Evolutionary conservation across 345 rosid genomes (phyloP), one percentile per base, ranked within the genome.

Genomic region (Dovyalis caffra): DNA sequence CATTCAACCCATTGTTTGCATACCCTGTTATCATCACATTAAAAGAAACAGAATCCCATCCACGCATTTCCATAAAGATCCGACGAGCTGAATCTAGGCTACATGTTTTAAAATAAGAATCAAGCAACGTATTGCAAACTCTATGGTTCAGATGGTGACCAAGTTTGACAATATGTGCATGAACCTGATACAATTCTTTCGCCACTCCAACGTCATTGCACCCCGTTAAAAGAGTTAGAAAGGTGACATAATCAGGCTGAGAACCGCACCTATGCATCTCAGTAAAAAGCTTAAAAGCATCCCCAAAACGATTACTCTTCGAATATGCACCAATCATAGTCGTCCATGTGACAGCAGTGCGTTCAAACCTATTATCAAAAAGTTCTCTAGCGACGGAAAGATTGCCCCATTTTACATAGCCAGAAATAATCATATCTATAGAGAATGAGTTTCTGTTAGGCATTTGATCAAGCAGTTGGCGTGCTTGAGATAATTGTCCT

Each of bases 271-370:
- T 77, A 65, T 76, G 78, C 97, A 92, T 92, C 23, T 81, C 79
- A 38, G 77, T 72, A 9, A 90, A 91, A 71, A 95, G 83, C 80
- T 82, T 63, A 47, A 90, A 91, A 25, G 92, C 94, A 77, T 87
- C 90, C 10, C 56, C 34, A 61, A 85, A 85, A 37, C 66, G 84
- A 78, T 79, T 75, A 67, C 72, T 74, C 61, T 79, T 81, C 8
- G 85, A 74, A 80, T 90, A 91, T 57, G 90, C 94, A 8, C 92
- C 95, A 74, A 92, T 87, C 85, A 95, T 74, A 72, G 91, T 88
- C n/a, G 99, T 95, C 97, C 97, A 92, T 0, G 95, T 82, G 5
- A 92, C 95, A 15, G 79, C 90, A 25, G 86, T 90, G 78, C 88
- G 90, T 35, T 87, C 79, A 21, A 64, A 32, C 90, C 84, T 87